Evolutionary conservation across 2,329 filamentous ascomycete species (phyloP).

Genomic region (Arthrobotrys entomopaga): DNA sequence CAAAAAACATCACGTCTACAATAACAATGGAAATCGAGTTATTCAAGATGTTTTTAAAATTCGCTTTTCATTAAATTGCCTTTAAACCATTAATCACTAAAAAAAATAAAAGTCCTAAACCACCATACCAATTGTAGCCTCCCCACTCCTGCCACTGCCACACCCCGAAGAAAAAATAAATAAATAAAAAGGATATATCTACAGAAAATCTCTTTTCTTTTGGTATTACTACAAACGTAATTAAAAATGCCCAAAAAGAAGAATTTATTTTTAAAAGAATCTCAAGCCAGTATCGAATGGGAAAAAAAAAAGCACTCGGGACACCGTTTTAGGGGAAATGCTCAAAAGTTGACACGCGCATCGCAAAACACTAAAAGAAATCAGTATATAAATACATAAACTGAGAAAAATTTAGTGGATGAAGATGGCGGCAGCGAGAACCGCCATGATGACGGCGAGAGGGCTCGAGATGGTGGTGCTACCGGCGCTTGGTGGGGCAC

Average conservation of each 20-base stretch:
- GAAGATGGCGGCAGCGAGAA: constrained; percentile 50
- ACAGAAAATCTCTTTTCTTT: constrained; percentile 38
- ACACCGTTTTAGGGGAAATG: constrained; percentile 39
- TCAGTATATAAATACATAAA: background rate
- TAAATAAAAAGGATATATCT: constrained; percentile 36
- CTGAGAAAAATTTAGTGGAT: constrained; percentile 42
- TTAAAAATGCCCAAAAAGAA: constrained; percentile 1
- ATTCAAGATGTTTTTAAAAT: constrained; percentile 12
- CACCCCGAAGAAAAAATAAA: constrained; percentile 26
- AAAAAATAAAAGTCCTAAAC: constrained; percentile 10
- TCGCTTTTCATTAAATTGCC: constrained; percentile 32
- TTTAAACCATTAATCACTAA: constrained; percentile 34
- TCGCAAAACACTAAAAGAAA: constrained; percentile 15
- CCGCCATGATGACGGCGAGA: constrained; percentile 51
- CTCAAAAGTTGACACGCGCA: constrained; percentile 28
- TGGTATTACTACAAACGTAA: constrained; percentile 14
- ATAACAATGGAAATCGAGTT: background rate
- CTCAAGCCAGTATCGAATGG: constrained; percentile 11
- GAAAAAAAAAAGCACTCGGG: constrained; percentile 25
- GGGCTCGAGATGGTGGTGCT: constrained; percentile 48
- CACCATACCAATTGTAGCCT: constrained; percentile 16
- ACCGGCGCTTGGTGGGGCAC: constrained; percentile 45
- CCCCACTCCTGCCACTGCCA: background rate
- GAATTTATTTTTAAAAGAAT: constrained; percentile 1
- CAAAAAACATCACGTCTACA: background rate